Evolutionary conservation across 2,329 filamentous ascomycete species (phyloP), one percentile per base, ranked within the genome.

Genomic region (Tolypocladium cylindrosporum): DNA sequence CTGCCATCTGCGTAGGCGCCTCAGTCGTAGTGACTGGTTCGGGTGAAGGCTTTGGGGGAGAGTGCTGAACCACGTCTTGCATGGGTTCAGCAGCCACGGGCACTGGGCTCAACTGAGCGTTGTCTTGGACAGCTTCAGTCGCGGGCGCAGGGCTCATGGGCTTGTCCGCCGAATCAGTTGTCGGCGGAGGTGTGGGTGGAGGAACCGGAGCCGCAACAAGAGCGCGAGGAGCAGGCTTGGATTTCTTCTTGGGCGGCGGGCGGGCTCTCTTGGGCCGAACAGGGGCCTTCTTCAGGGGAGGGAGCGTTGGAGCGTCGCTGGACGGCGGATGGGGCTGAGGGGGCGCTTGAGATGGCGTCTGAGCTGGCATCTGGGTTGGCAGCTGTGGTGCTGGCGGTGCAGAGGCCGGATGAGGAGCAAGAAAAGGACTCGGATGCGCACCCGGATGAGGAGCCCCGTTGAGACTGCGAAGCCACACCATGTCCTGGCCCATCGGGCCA

Each of bases 181-280:
- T 75, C 27, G 72, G 71, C 31, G 72, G 72, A 45, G 73, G 73
- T 31, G 72, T 74, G n/a, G 69, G 70, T 8, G 65, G 66, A n/a
- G 64, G 67, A 7, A 14, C 16, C 9, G 65, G 64, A 16, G 27
- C 48, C 4, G 48, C 19, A 36, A 14, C n/a, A 2, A 52, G 48
- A 36, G 27, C n/a, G 21, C 48, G 48, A 36, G 34, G 31, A 42
- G 59, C 61, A 34, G 58, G 55, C 39, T 58, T 55, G 19, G 60
- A 54, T 55, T 61, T 66, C 51, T 66, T 68, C 31, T 61, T 59
- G 24, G 65, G 41, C 19, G 57, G 58, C 19, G 60, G 62, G 48
- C 53, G 58, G 39, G 45, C 24, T 27, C 61, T 54, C 45, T 56
- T 60, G 37, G 58, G 59, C 48, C 63, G 48, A 36, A 56, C 21